A percentile compares a stretch with the other conserved stretches of the same genome.
Evolutionary conservation across 225 moss, liverwort and hornwort genomes (phyloP).

Genomic region (Straminergon stramineum): DNA sequence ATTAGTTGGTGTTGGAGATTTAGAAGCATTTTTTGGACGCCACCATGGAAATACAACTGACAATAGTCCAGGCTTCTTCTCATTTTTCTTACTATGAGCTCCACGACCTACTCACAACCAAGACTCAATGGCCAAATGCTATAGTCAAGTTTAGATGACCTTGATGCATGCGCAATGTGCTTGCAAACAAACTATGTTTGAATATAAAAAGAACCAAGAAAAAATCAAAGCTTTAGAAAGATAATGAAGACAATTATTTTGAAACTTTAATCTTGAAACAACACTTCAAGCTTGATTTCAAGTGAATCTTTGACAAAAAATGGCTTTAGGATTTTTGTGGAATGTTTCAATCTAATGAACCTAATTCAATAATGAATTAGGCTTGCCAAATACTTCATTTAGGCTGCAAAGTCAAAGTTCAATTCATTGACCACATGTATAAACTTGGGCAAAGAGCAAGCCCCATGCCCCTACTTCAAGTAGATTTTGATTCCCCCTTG

Average conservation of each 20-base stretch:
- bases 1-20: slow-evolving; percentile 5
- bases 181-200: background rate
- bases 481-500: background rate
- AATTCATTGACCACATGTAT: background rate
- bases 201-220: background rate
- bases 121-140: slow-evolving; percentile 7
- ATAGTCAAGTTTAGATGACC: background rate
- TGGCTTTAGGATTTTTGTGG: background rate
- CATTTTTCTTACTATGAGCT: slow-evolving; percentile 20
- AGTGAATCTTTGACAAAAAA: background rate
- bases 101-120: slow-evolving; percentile 16
- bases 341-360: background rate
- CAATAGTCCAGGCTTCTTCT: slow-evolving; percentile 30
- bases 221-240: background rate
- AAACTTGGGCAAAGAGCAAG: background rate
- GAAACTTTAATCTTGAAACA: background rate
- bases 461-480: background rate
- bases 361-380: background rate
- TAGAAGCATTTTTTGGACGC: slow-evolving; percentile 29
- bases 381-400: background rate
- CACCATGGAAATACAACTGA: slow-evolving; percentile 48
- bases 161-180: background rate
- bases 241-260: background rate
- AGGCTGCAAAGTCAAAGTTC: background rate
- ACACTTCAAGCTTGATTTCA: fast-evolving